phyloP scores from a whole-genome alignment of 176 grass and related monocot genomes.

The Avena insularis region DNA sequence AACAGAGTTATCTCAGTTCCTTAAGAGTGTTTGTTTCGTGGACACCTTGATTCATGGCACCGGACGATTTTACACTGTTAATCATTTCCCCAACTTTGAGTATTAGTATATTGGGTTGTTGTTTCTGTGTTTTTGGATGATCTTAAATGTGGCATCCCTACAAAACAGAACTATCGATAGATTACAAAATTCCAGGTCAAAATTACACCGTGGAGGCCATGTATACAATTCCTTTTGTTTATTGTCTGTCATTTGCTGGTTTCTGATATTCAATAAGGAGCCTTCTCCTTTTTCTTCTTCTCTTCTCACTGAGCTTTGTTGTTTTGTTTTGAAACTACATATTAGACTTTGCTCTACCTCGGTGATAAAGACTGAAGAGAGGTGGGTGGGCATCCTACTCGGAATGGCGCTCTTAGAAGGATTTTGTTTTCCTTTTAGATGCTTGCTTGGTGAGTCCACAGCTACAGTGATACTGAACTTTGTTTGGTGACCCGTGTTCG shows the following conservation, averaged over 20 bases:
- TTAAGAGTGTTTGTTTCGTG: background rate
- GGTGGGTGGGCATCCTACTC: background rate
- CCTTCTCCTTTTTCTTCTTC: background rate
- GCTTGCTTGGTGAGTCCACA: background rate
- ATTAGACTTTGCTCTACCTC: constrained; percentile 64
- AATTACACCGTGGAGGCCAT: background rate
- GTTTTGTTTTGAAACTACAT: constrained; percentile 30
- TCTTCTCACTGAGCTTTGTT: constrained; percentile 39
- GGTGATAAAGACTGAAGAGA: constrained; percentile 51
- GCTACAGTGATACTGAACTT: constrained; percentile 2
- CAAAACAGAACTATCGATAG: background rate
- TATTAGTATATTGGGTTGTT: background rate
- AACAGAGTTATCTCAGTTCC: background rate
- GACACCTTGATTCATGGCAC: constrained; percentile 9
- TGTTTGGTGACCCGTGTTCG: background rate
- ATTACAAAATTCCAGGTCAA: background rate
- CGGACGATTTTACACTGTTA: background rate
- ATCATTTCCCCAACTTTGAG: background rate
- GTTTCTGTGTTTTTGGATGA: background rate
- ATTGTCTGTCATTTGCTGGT: background rate
- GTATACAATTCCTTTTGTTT: background rate
- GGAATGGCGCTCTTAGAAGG: background rate
- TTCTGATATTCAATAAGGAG: constrained; percentile 1
- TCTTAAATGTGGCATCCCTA: background rate
- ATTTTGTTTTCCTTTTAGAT: constrained; percentile 9